Base-by-base conservation (phyloP, 2,329 filamentous ascomycete species). In the Paramyrothecium roridum region DNA sequence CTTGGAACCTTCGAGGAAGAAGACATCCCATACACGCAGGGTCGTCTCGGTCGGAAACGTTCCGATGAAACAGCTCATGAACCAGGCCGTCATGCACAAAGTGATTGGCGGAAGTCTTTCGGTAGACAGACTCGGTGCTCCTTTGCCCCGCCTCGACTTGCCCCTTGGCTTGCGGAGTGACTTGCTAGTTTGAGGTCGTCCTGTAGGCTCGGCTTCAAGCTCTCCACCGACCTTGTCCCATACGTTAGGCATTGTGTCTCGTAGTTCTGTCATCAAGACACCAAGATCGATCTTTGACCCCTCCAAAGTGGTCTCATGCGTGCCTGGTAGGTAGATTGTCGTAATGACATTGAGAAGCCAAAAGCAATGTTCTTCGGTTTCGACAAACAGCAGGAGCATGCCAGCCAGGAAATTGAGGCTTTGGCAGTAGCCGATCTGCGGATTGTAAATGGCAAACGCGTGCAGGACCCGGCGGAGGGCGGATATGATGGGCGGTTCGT, bases 51-150 rank as follows among this genome's bases (percentile, higher is more conserved):
- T 92, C 2, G 93, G 93, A 19, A 98, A 77, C 1, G 91, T 96
- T 53, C 93, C 92, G 58, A 97, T 95, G 71, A 95, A 97, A 64
- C 95, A 90, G 50, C 90, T 96, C 93, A 98, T 97, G 72, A 98
- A 96, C 93, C 93, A 98, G 3, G 93, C 90, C 11, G 93, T 96
- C 72, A 95, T 91, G 63, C 92, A 96, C 6, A 98, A 81, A 1
- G 91, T 95, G 61, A 98, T 93, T 13, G 93, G 93, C 0, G 93
- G 93, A 12, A 97, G 81, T 4, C 89, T 82, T 51, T 76, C 74
- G 3, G 74, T 76, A 12, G 76, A 72, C 48, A 74, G 73, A 47
- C 65, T 71, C 46, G 69, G 67, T 53, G 70, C 65, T 23, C 75
- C 73, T 55, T 69, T 76, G 46, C 64, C 63, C 33, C 74, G 72